phyloP scores from a whole-genome alignment of 176 grass and related monocot genomes.

The Paspalum notatum region DNA sequence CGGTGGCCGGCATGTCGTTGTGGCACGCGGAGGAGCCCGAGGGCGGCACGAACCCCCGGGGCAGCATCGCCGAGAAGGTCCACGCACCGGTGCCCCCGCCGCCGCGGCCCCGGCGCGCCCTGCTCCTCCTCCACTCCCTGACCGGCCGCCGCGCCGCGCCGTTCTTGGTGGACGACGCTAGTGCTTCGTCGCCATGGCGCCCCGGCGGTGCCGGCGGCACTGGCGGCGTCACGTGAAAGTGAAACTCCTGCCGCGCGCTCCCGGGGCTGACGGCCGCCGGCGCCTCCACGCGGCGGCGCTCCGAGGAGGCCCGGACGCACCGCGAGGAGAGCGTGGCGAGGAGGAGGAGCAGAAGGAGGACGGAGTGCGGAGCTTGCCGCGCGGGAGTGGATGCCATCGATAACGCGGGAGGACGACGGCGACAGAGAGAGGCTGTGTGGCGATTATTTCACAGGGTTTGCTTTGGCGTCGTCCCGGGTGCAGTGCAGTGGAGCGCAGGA shows the following conservation, averaged over 20 bases:
- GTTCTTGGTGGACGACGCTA: not conserved
- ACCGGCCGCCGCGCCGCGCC: not conserved
- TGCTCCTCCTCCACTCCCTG: not conserved
- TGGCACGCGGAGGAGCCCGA: slow-evolving; percentile 66
- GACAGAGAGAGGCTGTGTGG: not conserved
- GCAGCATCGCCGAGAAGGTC: slow-evolving; percentile 71
- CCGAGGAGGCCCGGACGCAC: not conserved
- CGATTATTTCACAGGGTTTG: not conserved
- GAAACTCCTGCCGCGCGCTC: not conserved
- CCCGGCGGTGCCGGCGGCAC: too few relatives aligned
- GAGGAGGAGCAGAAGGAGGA: not conserved
- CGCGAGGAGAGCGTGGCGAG: slow-evolving; percentile 21
- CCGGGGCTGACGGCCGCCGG: not conserved
- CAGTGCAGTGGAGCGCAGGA: not conserved
- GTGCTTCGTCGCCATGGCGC: too few relatives aligned
- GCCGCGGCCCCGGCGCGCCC: not conserved
- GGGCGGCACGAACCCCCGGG: slow-evolving; percentile 56
- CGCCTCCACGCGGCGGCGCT: not conserved
- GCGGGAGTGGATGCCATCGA: slow-evolving; percentile 32
- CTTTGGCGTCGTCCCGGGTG: slow-evolving; percentile 20
- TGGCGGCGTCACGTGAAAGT: too few relatives aligned
- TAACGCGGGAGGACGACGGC: not conserved
- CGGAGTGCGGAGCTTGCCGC: not conserved
- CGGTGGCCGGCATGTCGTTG: slow-evolving; percentile 55
- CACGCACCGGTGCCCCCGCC: slow-evolving; percentile 31